phyloP scores from a whole-genome alignment of 148 eudicot genomes.

The Agrostemma githago region DNA sequence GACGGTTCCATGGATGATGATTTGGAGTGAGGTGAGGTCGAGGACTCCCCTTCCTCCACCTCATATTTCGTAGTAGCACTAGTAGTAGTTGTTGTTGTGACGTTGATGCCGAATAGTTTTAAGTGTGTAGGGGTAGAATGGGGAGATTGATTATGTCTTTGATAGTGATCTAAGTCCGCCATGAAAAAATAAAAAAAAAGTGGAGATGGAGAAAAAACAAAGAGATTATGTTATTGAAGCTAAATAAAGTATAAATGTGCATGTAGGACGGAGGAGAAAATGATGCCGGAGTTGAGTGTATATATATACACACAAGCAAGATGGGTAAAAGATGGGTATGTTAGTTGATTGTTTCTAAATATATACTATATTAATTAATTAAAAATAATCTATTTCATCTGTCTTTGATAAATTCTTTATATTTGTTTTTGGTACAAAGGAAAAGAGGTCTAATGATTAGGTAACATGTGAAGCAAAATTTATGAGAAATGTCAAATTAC shows the following conservation, averaged over 20 bases:
- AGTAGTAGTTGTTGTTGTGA: constrained; percentile 31
- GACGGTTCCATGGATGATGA: constrained; percentile 32
- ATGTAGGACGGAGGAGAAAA: constrained; percentile 13
- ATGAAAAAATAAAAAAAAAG: constrained; percentile 20
- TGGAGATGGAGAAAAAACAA: constrained; percentile 20
- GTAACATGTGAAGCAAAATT: too few species aligned
- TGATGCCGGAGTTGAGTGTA: constrained; percentile 48
- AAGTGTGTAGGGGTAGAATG: constrained; percentile 32
- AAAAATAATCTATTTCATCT: neutral
- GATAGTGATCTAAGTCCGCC: constrained; percentile 56
- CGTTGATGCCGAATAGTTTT: constrained; percentile 78
- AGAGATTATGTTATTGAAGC: neutral
- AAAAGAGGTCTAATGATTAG: neutral
- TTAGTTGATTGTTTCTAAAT: neutral
- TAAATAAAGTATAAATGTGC: neutral
- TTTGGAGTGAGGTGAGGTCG: constrained; percentile 34
- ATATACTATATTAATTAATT: neutral
- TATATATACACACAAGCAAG: constrained; percentile 33
- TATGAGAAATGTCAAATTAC: neutral
- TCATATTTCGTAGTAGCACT: neutral
- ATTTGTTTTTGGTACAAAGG: neutral
- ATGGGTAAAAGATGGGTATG: neutral
- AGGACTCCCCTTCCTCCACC: constrained; percentile 33
- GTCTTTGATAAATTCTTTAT: too few species aligned
- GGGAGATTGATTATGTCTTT: constrained; percentile 25